Percentiles rank a stretch among this genome's conserved stretches.
These are phyloP conservation scores for Litsea cubeba DNA, from an alignment of 164 flowering plant species.

Conservation along the genomic window DNA sequence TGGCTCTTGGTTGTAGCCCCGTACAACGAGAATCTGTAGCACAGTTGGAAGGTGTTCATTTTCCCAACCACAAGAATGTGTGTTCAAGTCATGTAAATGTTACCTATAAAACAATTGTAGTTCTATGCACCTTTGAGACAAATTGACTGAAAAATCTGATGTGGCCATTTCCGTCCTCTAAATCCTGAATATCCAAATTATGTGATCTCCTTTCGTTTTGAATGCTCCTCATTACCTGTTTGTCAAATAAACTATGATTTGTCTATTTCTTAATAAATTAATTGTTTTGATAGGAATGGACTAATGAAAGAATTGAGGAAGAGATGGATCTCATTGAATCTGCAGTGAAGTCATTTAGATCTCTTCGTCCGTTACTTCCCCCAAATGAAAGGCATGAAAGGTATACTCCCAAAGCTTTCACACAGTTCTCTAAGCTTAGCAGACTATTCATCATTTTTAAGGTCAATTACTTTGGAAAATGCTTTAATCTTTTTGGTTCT, in stretches of 20 bases:
- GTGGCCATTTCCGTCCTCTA: neutral
- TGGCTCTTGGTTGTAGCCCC: too few species aligned
- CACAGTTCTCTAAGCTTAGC: neutral
- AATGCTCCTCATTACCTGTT: slow-evolving; percentile 1
- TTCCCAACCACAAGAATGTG: too few species aligned
- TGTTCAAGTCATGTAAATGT: too few species aligned
- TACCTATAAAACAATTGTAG: too few species aligned
- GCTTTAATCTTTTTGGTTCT: neutral
- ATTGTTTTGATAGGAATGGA: slow-evolving; percentile 56
- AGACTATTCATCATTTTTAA: too few species aligned
- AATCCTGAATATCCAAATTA: neutral
- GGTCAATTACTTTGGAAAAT: neutral
- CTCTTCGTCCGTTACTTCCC: slow-evolving; percentile 51
- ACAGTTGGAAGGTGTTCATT: too few species aligned
- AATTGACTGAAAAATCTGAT: neutral
- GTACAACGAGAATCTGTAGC: too few species aligned
- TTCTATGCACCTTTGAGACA: too few species aligned
- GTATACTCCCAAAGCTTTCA: slow-evolving; percentile 26
- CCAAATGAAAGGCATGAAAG: slow-evolving; percentile 70
- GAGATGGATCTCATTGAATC: slow-evolving; percentile 79
- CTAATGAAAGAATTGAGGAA: slow-evolving; percentile 55
- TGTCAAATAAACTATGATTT: too few species aligned
- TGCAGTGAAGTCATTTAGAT: slow-evolving; percentile 62
- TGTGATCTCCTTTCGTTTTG: neutral
- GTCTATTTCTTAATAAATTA: neutral